phyloP scores from a whole-genome alignment of 176 grass and related monocot species.

The Leersia perrieri region DNA sequence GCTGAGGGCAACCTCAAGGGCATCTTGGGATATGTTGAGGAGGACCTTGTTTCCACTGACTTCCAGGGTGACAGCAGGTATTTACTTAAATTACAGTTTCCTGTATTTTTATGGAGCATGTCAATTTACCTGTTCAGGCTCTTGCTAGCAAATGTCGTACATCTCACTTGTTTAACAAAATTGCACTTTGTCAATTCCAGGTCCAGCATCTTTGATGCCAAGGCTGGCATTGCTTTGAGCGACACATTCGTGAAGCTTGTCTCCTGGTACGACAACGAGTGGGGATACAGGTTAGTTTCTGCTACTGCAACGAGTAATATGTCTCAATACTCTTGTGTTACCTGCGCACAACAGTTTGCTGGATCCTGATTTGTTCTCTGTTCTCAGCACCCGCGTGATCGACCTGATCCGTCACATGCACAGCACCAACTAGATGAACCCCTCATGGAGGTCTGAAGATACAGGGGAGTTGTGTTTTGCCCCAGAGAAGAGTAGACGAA shows the following conservation, averaged over 20 bases:
- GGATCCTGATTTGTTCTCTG: neutral
- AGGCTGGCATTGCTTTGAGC: slow-evolving; percentile 68
- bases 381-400: slow-evolving; percentile 69
- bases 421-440: slow-evolving; percentile 48
- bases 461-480: slow-evolving; percentile 22
- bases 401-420: slow-evolving; percentile 87
- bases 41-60: slow-evolving; percentile 93
- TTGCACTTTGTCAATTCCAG: neutral
- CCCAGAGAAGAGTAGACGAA: slow-evolving; percentile 8
- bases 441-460: slow-evolving; percentile 1
- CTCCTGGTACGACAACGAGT: slow-evolving; percentile 74
- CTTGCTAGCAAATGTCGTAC: neutral
- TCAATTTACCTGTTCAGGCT: neutral
- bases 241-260: slow-evolving; percentile 58
- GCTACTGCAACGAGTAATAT: neutral
- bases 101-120: neutral
- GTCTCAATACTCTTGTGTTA: neutral
- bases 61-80: slow-evolving; percentile 93
- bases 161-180: neutral
- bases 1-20: slow-evolving; percentile 83
- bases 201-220: slow-evolving; percentile 65
- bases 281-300: slow-evolving; percentile 62
- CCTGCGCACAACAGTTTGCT: neutral
- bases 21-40: slow-evolving; percentile 82
- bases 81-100: neutral